phyloP scores from a whole-genome alignment of 129 eudicot species.

The Flaveria robusta region DNA sequence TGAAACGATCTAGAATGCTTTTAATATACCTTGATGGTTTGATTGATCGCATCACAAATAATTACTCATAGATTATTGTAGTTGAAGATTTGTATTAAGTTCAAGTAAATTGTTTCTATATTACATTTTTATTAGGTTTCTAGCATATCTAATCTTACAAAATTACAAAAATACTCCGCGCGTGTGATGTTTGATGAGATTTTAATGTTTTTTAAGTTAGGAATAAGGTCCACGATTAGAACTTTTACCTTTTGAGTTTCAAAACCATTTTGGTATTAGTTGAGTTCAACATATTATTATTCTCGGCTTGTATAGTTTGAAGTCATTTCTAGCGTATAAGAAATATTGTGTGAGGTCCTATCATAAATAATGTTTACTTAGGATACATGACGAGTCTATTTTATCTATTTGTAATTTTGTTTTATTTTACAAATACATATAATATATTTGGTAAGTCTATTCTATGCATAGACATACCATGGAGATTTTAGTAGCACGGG shows the following conservation, averaged over 20 bases:
- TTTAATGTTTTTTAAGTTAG: not conserved
- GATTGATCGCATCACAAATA: not conserved
- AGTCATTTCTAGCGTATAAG: not conserved
- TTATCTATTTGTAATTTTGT: not conserved
- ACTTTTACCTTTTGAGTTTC: not conserved
- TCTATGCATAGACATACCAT: not conserved
- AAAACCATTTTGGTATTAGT: not conserved
- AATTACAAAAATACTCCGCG: not conserved
- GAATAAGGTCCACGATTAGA: not conserved
- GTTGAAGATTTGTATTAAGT: not conserved
- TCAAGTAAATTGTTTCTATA: not conserved
- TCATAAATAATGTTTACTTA: not conserved
- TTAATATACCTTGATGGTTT: not conserved
- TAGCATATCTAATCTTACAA: not conserved
- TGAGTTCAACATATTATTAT: not conserved
- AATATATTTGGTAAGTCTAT: not conserved
- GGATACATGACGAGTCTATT: not conserved
- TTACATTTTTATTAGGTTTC: not conserved
- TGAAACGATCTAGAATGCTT: too few relatives aligned
- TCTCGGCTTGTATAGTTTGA: not conserved
- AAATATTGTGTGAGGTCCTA: not conserved
- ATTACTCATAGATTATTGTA: not conserved
- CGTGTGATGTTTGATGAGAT: not conserved
- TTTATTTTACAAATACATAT: not conserved
- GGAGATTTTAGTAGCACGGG: not conserved